These are phyloP conservation scores for Gypsophila paniculata DNA, from an alignment of 179 eudicot genomes.

Conservation along the genomic window DNA sequence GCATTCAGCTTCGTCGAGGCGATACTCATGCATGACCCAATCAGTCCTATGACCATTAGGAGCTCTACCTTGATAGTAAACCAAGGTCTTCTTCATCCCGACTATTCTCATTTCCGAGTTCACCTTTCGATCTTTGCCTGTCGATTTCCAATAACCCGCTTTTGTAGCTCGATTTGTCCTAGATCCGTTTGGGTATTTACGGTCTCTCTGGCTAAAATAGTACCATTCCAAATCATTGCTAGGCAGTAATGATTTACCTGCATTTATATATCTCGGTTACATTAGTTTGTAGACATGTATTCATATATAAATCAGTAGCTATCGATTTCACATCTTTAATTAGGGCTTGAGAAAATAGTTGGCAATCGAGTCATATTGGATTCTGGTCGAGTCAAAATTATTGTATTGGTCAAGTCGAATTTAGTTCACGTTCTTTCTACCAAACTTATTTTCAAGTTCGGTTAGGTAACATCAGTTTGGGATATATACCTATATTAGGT, in stretches of 20 bases:
- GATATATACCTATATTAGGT: no score
- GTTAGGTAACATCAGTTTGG: no score
- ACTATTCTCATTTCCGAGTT: slow-evolving; percentile 51
- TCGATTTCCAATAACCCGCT: slow-evolving; percentile 90
- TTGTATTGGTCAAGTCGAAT: neutral
- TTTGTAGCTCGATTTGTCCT: slow-evolving; percentile 83
- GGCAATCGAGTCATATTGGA: neutral
- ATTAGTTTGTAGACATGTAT: neutral
- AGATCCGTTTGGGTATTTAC: slow-evolving; percentile 84
- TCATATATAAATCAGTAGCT: no score
- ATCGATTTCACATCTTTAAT: no score
- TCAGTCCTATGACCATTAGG: slow-evolving; percentile 77
- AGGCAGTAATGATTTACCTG: slow-evolving; percentile 77
- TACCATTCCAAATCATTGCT: slow-evolving; percentile 92
- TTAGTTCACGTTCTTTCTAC: no score
- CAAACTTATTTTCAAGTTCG: no score
- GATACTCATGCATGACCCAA: slow-evolving; percentile 95
- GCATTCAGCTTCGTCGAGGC: slow-evolving; percentile 76
- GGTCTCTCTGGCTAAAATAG: slow-evolving; percentile 77
- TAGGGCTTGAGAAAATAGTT: neutral
- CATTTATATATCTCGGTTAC: neutral
- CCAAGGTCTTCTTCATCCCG: slow-evolving; percentile 88
- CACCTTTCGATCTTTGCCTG: slow-evolving; percentile 79
- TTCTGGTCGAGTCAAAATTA: neutral
- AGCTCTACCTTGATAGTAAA: slow-evolving; percentile 82